A percentile compares a stretch with the other conserved stretches of the same genome.
Conservation (phyloP, 2,329 filamentous ascomycete genomes). For the Nemania sp. region DNA sequence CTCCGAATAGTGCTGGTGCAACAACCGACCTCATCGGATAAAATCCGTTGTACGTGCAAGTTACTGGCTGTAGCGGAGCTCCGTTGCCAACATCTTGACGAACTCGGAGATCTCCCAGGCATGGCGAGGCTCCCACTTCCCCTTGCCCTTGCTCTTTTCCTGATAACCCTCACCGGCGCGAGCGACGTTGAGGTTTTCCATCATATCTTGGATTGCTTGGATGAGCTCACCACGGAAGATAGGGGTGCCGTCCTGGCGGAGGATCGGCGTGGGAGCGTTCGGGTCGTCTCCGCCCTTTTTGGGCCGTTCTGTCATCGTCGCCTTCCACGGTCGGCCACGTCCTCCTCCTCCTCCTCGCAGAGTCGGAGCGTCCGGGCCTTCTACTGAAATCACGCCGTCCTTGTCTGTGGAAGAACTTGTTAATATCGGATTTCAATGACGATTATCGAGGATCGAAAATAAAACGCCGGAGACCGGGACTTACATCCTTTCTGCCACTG, state of each 20-base stretch:
- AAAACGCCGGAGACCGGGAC: neutral
- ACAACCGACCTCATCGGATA: too few relatives aligned
- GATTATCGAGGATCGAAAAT: too few relatives aligned
- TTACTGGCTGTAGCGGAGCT: neutral
- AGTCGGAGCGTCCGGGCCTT: too few relatives aligned
- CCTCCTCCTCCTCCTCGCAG: too few relatives aligned
- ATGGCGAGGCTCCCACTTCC: neutral
- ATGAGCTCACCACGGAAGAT: neutral
- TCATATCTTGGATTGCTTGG: neutral
- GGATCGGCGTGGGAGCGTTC: neutral
- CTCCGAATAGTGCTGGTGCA: too few relatives aligned
- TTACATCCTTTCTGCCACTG: too few relatives aligned
- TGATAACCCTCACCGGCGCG: neutral
- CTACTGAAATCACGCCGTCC: too few relatives aligned
- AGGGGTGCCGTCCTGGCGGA: neutral
- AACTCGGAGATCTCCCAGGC: conserved; percentile 4
- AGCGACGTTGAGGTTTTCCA: conserved; percentile 2
- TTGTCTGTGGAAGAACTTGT: too few relatives aligned
- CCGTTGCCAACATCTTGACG: neutral
- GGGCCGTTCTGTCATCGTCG: too few relatives aligned
- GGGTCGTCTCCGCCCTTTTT: too few relatives aligned
- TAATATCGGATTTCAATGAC: too few relatives aligned
- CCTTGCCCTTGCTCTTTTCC: neutral
- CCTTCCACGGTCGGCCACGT: too few relatives aligned
- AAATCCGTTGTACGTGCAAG: neutral